Evolutionary conservation across 805 yeast genomes (phyloP), one percentile per base, ranked within the genome.

Genomic region (Wickerhamomyces rabaulensis): DNA sequence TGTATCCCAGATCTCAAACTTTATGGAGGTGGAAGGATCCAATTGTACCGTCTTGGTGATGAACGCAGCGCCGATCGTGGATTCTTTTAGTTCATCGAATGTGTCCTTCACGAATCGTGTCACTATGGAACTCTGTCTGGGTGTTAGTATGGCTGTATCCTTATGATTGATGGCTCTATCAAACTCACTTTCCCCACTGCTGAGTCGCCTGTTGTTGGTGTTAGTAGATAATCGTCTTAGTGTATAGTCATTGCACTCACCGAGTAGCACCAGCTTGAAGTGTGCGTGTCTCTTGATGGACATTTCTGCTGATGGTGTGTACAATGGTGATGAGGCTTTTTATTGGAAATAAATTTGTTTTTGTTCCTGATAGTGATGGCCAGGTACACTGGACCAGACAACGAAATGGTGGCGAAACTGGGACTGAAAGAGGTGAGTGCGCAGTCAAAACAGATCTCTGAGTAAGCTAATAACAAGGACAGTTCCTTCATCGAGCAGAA

Each of bases 21-120:
- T 84, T 39, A 85, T 76, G 1, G 80, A 78, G 15, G 78, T 75
- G 27, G 61, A 55, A 31, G 70, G 78, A 45, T 76, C 78, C n/a
- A 79, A 59, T 17, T 76, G 74, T 40, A 84, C 76, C 3, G 81
- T 71, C 59, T 83, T 90, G 1, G 92, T 84, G 44, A 84, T 69
- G 62, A 85, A 86, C 2, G 94, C 95, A 1, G 95, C 95, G 1
- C 95, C 94, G 46, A 86, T 86, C 1, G 95, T 86, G 21, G 91
- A 84, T 64, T 85, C 90, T 52, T 86, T 75, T 63, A 78, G 69
- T 53, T 81, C 87, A 49, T 82, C 85, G 65, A 86, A 86, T 19
- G 84, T 76, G 54, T 84, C 83, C 58, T 84, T 82, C 25, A 83
- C 87, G 52, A 84, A 84, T 48, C 92, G 68, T 51, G 80, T 81